Conservation (phyloP, 495 filamentous ascomycete species). For the Penicillium manginii region DNA sequence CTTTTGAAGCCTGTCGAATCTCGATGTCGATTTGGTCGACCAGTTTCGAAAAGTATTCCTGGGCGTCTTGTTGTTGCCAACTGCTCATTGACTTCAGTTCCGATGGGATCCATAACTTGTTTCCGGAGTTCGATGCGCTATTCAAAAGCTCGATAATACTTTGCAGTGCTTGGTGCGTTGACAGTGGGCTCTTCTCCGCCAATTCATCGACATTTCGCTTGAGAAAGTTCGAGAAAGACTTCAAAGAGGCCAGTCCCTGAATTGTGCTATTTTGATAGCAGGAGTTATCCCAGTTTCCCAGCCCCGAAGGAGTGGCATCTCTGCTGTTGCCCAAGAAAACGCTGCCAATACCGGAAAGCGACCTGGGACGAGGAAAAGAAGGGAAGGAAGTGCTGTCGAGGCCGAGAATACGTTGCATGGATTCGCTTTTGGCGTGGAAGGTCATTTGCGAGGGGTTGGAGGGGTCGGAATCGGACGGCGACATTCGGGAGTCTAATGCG, state of each 20-base stretch:
- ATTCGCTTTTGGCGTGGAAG: conserved; percentile 62
- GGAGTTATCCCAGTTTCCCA: conserved; percentile 91
- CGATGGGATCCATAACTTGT: conserved; percentile 74
- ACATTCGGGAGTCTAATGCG: conserved; percentile 55
- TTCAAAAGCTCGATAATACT: conserved; percentile 70
- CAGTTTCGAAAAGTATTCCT: conserved; percentile 94
- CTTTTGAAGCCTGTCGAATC: conserved; percentile 52
- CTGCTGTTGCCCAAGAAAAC: conserved; percentile 41
- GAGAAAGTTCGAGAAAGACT: conserved; percentile 59
- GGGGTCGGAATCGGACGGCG: conserved; percentile 27
- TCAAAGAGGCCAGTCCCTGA: conserved; percentile 79
- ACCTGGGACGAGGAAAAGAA: conserved; percentile 49
- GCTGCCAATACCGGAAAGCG: conserved; percentile 46
- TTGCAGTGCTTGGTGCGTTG: conserved; percentile 60
- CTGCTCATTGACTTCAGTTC: conserved; percentile 86
- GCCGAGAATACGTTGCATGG: conserved; percentile 68
- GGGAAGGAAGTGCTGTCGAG: conserved; percentile 59
- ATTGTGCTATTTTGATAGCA: conserved; percentile 98
- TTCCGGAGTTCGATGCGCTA: conserved; percentile 65
- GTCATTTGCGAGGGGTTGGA: conserved; percentile 25
- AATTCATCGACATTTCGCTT: conserved; percentile 46
- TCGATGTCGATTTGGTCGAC: conserved; percentile 87
- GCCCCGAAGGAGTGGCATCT: conserved; percentile 64
- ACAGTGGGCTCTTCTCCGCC: conserved; percentile 39
- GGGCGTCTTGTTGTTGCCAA: conserved; percentile 97